phyloP scores from a whole-genome alignment of 1,284 basidiomycete genomes.

The Cutaneotrichosporon sp. region DNA sequence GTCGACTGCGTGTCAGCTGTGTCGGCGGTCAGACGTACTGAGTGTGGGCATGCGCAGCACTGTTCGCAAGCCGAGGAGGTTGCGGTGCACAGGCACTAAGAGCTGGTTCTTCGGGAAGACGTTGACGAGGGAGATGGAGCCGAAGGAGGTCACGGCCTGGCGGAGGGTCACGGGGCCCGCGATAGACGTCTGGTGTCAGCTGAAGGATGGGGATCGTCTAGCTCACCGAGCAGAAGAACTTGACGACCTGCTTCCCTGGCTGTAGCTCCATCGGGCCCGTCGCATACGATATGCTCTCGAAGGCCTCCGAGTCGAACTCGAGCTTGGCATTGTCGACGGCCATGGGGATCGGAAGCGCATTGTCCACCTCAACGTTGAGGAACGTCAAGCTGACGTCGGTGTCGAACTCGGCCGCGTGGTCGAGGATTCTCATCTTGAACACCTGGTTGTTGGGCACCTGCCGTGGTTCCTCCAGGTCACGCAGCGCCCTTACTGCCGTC shows the following conservation, averaged over 20 bases:
- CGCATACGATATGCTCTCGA: slow-evolving; percentile 37
- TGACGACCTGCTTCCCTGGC: slow-evolving; percentile 40
- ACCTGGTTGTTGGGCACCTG: slow-evolving; percentile 14
- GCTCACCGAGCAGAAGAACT: slow-evolving; percentile 40
- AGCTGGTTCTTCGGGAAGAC: slow-evolving; percentile 21
- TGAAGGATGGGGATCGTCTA: background rate
- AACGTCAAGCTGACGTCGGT: slow-evolving; percentile 31
- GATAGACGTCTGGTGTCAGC: slow-evolving; percentile 32
- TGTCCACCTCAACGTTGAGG: slow-evolving; percentile 36
- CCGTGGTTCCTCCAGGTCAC: slow-evolving; percentile 17
- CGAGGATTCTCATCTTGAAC: slow-evolving; percentile 18
- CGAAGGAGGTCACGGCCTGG: slow-evolving; percentile 28
- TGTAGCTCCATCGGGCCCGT: slow-evolving; percentile 25
- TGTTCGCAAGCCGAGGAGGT: slow-evolving; percentile 27
- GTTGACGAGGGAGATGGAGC: slow-evolving; percentile 25
- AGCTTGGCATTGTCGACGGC: slow-evolving; percentile 33
- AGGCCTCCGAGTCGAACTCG: slow-evolving; percentile 32
- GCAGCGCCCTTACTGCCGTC: slow-evolving; percentile 26
- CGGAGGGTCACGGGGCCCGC: slow-evolving; percentile 30
- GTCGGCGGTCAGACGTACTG: slow-evolving; percentile 26
- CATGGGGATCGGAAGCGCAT: slow-evolving; percentile 34
- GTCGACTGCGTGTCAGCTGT: slow-evolving; percentile 30
- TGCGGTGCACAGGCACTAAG: slow-evolving; percentile 26
- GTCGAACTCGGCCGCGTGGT: slow-evolving; percentile 23
- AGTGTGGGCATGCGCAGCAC: slow-evolving; percentile 40